Percentiles rank a stretch among this genome's conserved stretches.
Conservation (phyloP, 441 rosid species). For the Capsella rubella region DNA sequence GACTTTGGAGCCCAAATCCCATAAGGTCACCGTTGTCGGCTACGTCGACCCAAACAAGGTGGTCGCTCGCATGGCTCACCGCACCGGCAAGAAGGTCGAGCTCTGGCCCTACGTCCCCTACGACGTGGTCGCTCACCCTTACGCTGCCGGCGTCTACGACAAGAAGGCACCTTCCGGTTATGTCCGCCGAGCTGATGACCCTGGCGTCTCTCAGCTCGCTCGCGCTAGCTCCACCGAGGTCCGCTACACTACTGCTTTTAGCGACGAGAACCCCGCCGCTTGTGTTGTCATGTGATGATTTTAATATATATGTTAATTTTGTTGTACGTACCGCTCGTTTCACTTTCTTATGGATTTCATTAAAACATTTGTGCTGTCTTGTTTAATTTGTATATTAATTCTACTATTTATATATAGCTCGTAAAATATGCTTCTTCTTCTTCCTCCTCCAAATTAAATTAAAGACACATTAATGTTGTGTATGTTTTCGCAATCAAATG, state of each 20-base stretch:
- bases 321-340: background rate
- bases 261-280: constrained; percentile 81
- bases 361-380: background rate
- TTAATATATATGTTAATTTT: too few relatives aligned
- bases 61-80: constrained; percentile 73
- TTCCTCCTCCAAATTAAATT: background rate
- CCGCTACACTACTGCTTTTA: constrained; percentile 90
- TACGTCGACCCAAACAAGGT: constrained; percentile 82
- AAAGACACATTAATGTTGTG: background rate
- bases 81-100: constrained; percentile 94
- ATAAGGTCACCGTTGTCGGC: constrained; percentile 85
- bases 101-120: constrained; percentile 95
- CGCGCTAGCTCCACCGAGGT: constrained; percentile 97
- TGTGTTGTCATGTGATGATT: constrained; percentile 74
- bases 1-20: constrained; percentile 73
- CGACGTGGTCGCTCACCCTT: constrained; percentile 89
- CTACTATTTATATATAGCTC: background rate
- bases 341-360: background rate
- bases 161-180: constrained; percentile 88
- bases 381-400: constrained; percentile 33
- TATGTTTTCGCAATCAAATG: background rate
- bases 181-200: constrained; percentile 70
- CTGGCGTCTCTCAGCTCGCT: constrained; percentile 65
- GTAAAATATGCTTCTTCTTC: background rate
- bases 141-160: constrained; percentile 84